Conservation (phyloP, 805 yeast genomes). For the Pichia pseudocactophila region DNA sequence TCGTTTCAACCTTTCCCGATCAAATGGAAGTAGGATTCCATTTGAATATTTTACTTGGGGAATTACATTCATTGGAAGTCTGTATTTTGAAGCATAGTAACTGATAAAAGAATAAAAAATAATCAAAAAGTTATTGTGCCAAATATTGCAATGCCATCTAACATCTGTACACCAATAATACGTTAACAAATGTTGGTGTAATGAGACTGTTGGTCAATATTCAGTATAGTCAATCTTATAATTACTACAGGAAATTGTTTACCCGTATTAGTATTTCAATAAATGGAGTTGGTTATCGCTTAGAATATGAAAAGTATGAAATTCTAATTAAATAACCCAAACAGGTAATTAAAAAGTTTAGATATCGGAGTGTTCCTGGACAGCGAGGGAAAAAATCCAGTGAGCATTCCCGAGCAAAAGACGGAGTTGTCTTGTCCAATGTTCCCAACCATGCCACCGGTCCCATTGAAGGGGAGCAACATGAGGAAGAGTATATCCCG, state of each 20-base stretch:
- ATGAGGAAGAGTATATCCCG: background rate
- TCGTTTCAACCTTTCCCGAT: slow-evolving; percentile 6
- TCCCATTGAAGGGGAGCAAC: background rate
- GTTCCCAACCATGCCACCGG: background rate
- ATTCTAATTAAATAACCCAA: background rate
- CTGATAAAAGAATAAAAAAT: too few relatives aligned
- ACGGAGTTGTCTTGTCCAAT: background rate
- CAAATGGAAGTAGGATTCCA: slow-evolving; percentile 6
- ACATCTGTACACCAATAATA: too few relatives aligned
- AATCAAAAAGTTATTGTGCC: too few relatives aligned
- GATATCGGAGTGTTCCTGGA: background rate
- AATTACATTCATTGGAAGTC: too few relatives aligned
- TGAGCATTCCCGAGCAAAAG: background rate
- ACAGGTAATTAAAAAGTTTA: background rate
- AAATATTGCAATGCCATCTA: too few relatives aligned
- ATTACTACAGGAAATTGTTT: too few relatives aligned
- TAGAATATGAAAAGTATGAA: background rate
- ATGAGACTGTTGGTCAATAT: too few relatives aligned
- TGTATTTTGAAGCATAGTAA: too few relatives aligned
- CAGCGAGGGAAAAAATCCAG: background rate
- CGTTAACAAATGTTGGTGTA: too few relatives aligned
- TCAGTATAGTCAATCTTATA: too few relatives aligned
- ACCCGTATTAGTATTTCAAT: too few relatives aligned
- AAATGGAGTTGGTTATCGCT: too few relatives aligned
- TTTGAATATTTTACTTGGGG: background rate